Evolutionary conservation across 805 yeast genomes (phyloP).

Genomic region (Candida wancherniae): DNA sequence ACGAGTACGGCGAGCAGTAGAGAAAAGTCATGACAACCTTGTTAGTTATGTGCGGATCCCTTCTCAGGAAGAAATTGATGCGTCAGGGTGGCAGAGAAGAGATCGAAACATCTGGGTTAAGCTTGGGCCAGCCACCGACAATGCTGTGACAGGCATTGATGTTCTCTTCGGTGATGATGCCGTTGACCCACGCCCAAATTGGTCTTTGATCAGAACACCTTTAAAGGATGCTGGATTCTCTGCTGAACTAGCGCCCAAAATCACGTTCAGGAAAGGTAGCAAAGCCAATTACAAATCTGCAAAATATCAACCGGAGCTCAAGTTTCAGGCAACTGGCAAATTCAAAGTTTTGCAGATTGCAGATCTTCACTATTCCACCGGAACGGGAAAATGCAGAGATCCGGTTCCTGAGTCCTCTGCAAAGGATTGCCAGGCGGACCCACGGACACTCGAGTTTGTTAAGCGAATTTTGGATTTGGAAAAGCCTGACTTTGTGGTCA

Average conservation of each 20-base stretch:
- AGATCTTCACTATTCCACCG: conserved; percentile 87
- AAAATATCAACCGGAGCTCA: conserved; percentile 28
- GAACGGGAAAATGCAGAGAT: conserved; percentile 74
- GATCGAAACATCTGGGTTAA: conserved; percentile 58
- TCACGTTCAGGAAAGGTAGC: conserved; percentile 35
- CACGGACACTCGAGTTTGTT: conserved; percentile 59
- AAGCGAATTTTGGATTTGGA: conserved; percentile 64
- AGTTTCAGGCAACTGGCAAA: conserved; percentile 39
- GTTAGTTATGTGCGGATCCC: conserved; percentile 23
- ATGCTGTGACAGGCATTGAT: conserved; percentile 55
- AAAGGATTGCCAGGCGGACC: conserved; percentile 71
- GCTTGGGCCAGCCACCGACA: conserved; percentile 37
- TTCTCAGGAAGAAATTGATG: conserved; percentile 31
- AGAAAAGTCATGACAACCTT: conserved; percentile 19
- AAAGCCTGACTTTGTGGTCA: conserved; percentile 76
- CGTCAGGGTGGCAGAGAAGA: conserved; percentile 44
- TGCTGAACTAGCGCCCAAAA: conserved; percentile 18
- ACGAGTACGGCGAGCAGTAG: conserved; percentile 6
- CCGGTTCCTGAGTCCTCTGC: conserved; percentile 50
- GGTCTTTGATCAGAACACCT: conserved; percentile 42
- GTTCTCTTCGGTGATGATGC: conserved; percentile 70
- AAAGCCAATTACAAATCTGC: conserved; percentile 23
- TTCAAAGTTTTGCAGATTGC: conserved; percentile 86
- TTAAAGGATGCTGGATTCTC: conserved; percentile 20
- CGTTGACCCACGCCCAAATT: conserved; percentile 70